Evolutionary conservation across 2,329 filamentous ascomycete genomes (phyloP).

Genomic region (Fusarium drepaniforme): DNA sequence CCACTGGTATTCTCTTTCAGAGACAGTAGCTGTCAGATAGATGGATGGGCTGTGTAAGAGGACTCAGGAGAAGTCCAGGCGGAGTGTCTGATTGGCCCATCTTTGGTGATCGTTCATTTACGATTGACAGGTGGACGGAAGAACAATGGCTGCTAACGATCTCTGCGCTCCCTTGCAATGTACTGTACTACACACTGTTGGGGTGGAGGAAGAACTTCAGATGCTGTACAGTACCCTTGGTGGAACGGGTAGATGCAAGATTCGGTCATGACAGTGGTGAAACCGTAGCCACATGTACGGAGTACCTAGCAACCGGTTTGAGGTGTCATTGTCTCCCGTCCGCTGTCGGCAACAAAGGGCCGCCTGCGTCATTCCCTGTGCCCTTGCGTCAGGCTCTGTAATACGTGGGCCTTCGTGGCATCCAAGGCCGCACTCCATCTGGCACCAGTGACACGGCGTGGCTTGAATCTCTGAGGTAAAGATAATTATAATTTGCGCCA

Average conservation of each 20-base stretch:
- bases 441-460: slow-evolving; percentile 16
- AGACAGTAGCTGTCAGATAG: background rate
- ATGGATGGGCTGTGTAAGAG: background rate
- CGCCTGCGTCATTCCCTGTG: slow-evolving; percentile 20
- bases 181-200: background rate
- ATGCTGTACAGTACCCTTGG: background rate
- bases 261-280: slow-evolving; percentile 26
- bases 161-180: background rate
- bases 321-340: slow-evolving; percentile 12
- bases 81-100: slow-evolving; percentile 21
- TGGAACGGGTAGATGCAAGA: slow-evolving; percentile 13
- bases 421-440: slow-evolving; percentile 21
- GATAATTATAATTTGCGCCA: background rate
- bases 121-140: background rate
- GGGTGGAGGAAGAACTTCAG: background rate
- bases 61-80: background rate
- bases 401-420: slow-evolving; percentile 1
- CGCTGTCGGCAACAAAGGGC: background rate
- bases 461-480: background rate
- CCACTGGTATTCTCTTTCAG: slow-evolving; percentile 15
- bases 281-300: slow-evolving; percentile 25
- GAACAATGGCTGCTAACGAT: background rate
- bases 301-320: slow-evolving; percentile 9
- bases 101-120: background rate
- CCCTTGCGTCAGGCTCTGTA: slow-evolving; percentile 26